Evolutionary conservation across 805 yeast genomes (phyloP).

Genomic region (Candida ovalis): DNA sequence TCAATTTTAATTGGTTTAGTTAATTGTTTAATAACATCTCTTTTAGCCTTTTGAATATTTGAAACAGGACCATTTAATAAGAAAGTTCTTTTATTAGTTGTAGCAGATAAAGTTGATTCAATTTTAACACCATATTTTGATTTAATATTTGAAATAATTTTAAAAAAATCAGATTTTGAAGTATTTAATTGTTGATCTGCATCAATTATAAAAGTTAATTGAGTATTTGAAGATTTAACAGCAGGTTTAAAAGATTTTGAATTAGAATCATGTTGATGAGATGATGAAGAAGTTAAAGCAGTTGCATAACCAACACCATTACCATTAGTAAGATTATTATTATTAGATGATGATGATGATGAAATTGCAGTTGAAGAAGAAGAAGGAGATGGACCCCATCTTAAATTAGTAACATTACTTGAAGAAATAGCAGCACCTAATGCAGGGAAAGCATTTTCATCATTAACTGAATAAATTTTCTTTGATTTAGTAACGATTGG

Average conservation of each 20-base stretch:
- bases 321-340: neutral
- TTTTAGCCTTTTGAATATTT: slow-evolving; percentile 64
- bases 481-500: slow-evolving; percentile 5
- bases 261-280: slow-evolving; percentile 18
- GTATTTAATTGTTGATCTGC: slow-evolving; percentile 64
- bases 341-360: no score
- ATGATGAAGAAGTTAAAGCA: slow-evolving; percentile 12
- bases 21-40: slow-evolving; percentile 69
- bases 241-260: slow-evolving; percentile 32
- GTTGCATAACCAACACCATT: neutral
- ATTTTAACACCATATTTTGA: slow-evolving; percentile 59
- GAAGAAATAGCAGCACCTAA: slow-evolving; percentile 48
- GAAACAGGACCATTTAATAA: slow-evolving; percentile 72
- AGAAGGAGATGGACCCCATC: slow-evolving; percentile 40
- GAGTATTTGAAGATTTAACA: slow-evolving; percentile 57
- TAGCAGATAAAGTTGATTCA: slow-evolving; percentile 78
- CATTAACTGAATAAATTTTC: slow-evolving; percentile 37
- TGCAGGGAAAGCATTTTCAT: slow-evolving; percentile 61
- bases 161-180: slow-evolving; percentile 62
- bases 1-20: slow-evolving; percentile 65
- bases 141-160: slow-evolving; percentile 61
- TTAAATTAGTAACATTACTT: slow-evolving; percentile 29
- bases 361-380: slow-evolving; percentile 11
- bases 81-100: slow-evolving; percentile 75
- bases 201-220: slow-evolving; percentile 76